Conservation (phyloP, 192 early-diverging fungal genomes). For the Podila horticola region DNA sequence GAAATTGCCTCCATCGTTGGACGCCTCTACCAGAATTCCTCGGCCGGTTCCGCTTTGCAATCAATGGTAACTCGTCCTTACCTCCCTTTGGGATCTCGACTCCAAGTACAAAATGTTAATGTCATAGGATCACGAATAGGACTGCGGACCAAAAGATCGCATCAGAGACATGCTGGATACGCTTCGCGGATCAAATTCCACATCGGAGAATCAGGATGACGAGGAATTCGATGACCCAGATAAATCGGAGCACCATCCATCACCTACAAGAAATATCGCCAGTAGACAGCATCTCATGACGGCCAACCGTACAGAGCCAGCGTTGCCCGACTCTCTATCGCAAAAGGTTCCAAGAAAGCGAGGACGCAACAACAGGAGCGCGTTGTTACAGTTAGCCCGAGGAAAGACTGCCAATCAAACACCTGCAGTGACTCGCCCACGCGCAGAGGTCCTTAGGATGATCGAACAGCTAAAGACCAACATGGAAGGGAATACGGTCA, state of each 20-base stretch:
- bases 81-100: not conserved
- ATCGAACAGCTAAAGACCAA: conserved; percentile 41
- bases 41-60: conserved; percentile 20
- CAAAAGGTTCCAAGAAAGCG: not conserved
- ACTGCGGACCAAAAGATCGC: conserved; percentile 14
- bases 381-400: not conserved
- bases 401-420: not conserved
- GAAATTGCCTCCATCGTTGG: conserved; percentile 44
- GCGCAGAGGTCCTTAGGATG: conserved; percentile 38
- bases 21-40: conserved; percentile 25
- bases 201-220: not conserved
- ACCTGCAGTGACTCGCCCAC: not conserved
- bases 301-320: not conserved
- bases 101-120: too few species aligned
- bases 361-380: conserved; percentile 1
- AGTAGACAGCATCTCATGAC: conserved; percentile 4
- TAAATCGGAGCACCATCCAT: conserved; percentile 11
- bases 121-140: conserved; percentile 1
- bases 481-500: not conserved
- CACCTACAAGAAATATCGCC: conserved; percentile 27
- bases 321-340: conserved; percentile 3
- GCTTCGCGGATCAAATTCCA: conserved; percentile 11
- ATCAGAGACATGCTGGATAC: conserved; percentile 38
- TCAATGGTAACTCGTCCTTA: conserved; percentile 9
- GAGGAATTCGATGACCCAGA: conserved; percentile 21